Percentiles rank a stretch among this genome's conserved stretches.
phyloP scores from a whole-genome alignment of 2,329 filamentous ascomycete species.

The Cercospora citrullina region DNA sequence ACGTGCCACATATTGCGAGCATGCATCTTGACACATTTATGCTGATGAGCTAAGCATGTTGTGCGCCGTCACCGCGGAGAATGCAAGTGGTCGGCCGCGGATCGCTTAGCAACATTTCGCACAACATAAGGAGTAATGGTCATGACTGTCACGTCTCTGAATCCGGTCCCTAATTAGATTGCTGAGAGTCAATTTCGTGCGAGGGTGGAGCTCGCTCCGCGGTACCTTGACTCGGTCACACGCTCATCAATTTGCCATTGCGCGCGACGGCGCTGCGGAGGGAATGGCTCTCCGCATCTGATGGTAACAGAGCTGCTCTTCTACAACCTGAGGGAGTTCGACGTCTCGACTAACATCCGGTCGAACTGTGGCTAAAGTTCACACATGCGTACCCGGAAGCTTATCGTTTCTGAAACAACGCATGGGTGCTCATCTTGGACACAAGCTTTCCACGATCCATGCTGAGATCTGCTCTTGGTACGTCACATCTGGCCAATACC shows the following conservation, averaged over 20 bases:
- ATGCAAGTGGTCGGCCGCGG: background rate
- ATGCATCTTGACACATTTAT: background rate
- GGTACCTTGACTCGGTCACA: background rate
- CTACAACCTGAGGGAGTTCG: background rate
- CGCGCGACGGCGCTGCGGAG: background rate
- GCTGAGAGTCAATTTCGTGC: background rate
- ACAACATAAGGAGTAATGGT: background rate
- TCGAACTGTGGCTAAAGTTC: background rate
- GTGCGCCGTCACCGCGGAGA: background rate
- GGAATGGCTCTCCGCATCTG: background rate
- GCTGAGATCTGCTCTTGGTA: background rate
- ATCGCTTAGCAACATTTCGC: background rate
- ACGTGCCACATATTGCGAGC: background rate
- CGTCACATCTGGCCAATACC: conserved; percentile 3
- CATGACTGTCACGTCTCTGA: background rate
- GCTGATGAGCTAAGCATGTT: background rate
- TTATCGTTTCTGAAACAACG: background rate
- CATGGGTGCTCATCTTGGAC: background rate
- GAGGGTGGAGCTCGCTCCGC: background rate
- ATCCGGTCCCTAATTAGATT: background rate
- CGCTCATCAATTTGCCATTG: background rate
- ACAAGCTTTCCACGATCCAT: background rate
- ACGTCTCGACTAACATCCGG: background rate
- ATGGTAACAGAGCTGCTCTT: background rate
- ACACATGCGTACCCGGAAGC: background rate